These are phyloP conservation scores for Leucosporidium creatinivorum DNA, from an alignment of 768 basidiomycete genomes.

Conservation along the genomic window DNA sequence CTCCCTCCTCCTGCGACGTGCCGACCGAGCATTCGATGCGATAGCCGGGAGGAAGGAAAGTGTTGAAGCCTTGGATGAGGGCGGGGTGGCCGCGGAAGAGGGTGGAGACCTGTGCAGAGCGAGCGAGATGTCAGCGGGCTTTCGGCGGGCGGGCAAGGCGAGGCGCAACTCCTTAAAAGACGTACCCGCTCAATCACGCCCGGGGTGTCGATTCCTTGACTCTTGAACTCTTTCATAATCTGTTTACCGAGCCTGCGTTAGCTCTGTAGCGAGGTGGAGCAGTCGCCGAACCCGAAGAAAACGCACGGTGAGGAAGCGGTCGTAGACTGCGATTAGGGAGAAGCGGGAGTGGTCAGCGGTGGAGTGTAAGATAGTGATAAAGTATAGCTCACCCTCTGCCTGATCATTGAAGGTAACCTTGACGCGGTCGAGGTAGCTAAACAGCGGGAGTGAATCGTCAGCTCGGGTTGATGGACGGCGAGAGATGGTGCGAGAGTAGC, in stretches of 20 bases:
- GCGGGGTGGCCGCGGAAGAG: slow-evolving; percentile 83
- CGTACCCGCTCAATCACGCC: slow-evolving; percentile 75
- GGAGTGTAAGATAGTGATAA: neutral
- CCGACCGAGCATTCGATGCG: slow-evolving; percentile 60
- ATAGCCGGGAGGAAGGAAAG: slow-evolving; percentile 89
- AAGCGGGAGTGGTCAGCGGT: neutral
- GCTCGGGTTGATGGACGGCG: neutral
- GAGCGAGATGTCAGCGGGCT: neutral
- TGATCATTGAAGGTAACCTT: slow-evolving; percentile 39
- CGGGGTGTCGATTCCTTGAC: slow-evolving; percentile 88
- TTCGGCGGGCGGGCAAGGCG: neutral
- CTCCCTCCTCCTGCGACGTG: slow-evolving; percentile 9
- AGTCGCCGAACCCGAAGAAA: too few relatives aligned
- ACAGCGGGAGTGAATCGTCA: neutral
- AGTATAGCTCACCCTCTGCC: slow-evolving; percentile 18
- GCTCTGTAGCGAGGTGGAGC: too few relatives aligned
- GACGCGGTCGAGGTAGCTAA: slow-evolving; percentile 40
- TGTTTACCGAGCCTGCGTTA: too few relatives aligned
- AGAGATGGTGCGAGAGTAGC: too few relatives aligned
- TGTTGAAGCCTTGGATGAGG: slow-evolving; percentile 97
- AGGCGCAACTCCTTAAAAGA: neutral
- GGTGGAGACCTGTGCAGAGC: slow-evolving; percentile 55
- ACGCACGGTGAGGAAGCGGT: slow-evolving; percentile 27
- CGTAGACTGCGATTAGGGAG: slow-evolving; percentile 17
- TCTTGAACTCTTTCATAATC: slow-evolving; percentile 99